Evolutionary conservation across 805 yeast species (phyloP).

Genomic region (Schwanniomyces pseudopolymorphus): DNA sequence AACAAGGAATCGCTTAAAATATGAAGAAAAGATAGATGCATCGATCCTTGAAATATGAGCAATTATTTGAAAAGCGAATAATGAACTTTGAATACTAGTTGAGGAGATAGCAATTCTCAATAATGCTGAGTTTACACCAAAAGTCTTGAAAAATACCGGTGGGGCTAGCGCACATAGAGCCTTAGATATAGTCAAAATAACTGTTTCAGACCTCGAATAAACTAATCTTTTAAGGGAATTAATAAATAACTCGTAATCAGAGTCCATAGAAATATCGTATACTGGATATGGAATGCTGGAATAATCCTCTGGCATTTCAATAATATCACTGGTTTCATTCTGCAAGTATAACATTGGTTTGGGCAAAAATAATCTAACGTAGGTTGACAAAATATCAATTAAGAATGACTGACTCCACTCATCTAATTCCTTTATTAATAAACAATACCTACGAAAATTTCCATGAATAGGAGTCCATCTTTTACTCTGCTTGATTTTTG

Average conservation of each 20-base stretch:
- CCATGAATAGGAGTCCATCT: slow-evolving; percentile 70
- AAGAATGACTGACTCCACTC: slow-evolving; percentile 66
- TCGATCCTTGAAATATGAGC: slow-evolving; percentile 34
- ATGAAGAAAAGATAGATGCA: slow-evolving; percentile 28
- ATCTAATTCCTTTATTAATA: slow-evolving; percentile 53
- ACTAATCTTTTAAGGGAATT: slow-evolving; percentile 46
- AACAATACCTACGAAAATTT: slow-evolving; percentile 59
- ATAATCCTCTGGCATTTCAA: slow-evolving; percentile 45
- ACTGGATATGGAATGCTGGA: slow-evolving; percentile 12
- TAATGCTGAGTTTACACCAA: slow-evolving; percentile 51
- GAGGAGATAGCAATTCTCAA: slow-evolving; percentile 40
- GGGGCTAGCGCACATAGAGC: slow-evolving; percentile 61
- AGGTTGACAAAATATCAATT: slow-evolving; percentile 64
- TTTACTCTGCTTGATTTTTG: slow-evolving; percentile 27
- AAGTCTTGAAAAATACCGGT: slow-evolving; percentile 47
- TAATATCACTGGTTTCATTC: slow-evolving; percentile 25
- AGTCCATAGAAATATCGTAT: slow-evolving; percentile 45
- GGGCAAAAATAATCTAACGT: slow-evolving; percentile 60
- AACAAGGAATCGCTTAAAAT: slow-evolving; percentile 52
- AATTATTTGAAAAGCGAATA: slow-evolving; percentile 48
- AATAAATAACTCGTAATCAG: slow-evolving; percentile 59
- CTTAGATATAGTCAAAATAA: slow-evolving; percentile 58
- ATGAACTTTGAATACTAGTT: slow-evolving; percentile 16
- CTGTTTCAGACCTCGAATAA: slow-evolving; percentile 55
- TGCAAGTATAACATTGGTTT: slow-evolving; percentile 45